Evolutionary conservation across 768 basidiomycete species (phyloP), one percentile per base, ranked within the genome.

Genomic region (Trichaptum fuscoviolaceum): DNA sequence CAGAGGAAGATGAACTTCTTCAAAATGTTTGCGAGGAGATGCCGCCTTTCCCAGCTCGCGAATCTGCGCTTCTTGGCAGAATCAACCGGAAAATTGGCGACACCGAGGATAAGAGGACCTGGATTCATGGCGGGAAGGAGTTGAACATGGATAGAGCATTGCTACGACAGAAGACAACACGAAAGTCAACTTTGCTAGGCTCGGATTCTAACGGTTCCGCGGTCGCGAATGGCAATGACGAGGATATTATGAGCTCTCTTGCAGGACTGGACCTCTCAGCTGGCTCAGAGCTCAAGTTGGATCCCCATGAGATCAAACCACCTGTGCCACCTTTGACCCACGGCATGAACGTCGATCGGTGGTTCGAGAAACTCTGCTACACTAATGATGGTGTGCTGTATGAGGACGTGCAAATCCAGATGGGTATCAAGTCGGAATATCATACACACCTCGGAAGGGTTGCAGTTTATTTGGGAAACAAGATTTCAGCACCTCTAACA

Each of bases 1-100:
- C 89, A 23, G 94, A 96, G 63, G 94, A 95, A 36, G 96, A 99
- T 71, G 95, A 95, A 69, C 83, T 99, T 58, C 80, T 99, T 58
- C 92, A 95, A 74, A 93, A 93, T 69, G 87, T 99, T 17, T 98
- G 96, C 75, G 97, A 99, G 76, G 97, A 99, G 78, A 99, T 99
- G 90, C 97, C 97, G 0, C 95, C 96, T 4, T 99, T 97, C 83
- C 96, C 96, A 3, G 92, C 96, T 64, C 87, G 97, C 61, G 92
- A 94, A 70, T 96, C 95, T 67, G 91, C 96, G 1, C 82, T 99
- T 8, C 82, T 97, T 63, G 92, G 87, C 61, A 85, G 95, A 62
- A 79, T 99, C 57, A 92, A 96, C 75, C 89, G 87, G 73, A 96
- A 96, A 74, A 90, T 93, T 36, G 90, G 89, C 6, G 93, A 95